Evolutionary conservation across 331 rosid species (phyloP).

Genomic region (Stylosanthes scabra): DNA sequence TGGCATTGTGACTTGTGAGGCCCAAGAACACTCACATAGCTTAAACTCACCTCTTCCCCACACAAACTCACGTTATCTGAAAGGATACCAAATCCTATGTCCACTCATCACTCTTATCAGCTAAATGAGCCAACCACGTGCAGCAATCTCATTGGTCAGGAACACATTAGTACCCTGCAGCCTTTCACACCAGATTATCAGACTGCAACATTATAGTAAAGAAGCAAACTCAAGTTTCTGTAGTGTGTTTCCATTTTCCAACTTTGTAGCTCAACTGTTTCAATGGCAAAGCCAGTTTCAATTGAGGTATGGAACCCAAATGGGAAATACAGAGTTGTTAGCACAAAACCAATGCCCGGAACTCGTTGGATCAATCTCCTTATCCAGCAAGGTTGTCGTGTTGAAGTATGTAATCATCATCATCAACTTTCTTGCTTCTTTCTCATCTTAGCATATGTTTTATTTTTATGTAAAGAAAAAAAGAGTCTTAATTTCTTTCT

Average conservation of each 20-base stretch:
- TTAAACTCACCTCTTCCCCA: conserved; percentile 27
- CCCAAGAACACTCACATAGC: conserved; percentile 27
- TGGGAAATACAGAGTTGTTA: conserved; percentile 93
- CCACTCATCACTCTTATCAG: background rate
- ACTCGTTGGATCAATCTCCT: conserved; percentile 98
- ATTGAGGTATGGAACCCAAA: conserved; percentile 93
- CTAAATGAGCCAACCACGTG: background rate
- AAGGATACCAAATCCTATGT: conserved; percentile 13
- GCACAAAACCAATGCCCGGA: conserved; percentile 99
- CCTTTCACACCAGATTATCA: conserved; percentile 25
- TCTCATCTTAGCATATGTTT: background rate
- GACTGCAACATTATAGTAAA: background rate
- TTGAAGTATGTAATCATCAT: conserved; percentile 71
- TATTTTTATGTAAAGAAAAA: background rate
- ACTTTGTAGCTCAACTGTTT: background rate
- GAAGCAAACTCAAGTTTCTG: conserved; percentile 2
- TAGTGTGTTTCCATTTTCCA: background rate
- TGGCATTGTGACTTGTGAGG: conserved; percentile 42
- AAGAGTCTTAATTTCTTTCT: background rate
- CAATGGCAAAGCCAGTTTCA: conserved; percentile 86
- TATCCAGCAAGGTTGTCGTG: conserved; percentile 84
- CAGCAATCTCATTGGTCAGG: conserved; percentile 29
- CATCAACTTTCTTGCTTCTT: background rate
- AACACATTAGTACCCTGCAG: background rate
- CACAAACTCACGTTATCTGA: conserved; percentile 30